phyloP scores from a whole-genome alignment of 306 rosid genomes.

The barrel medic (Medicago truncatula) region MtrunA17r5.0-ANR NC_053045.1:53887001-53887500 shows the following conservation, averaged over 20 bases:
- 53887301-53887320: slow-evolving; percentile 44
- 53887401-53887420: too few relatives aligned
- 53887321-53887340: not conserved
- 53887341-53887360: too few relatives aligned
- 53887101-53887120: slow-evolving; percentile 43
- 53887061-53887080: slow-evolving; percentile 62
- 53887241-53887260: too few relatives aligned
- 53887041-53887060: slow-evolving; percentile 48
- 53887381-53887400: too few relatives aligned
- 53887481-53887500: too few relatives aligned
- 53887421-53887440: too few relatives aligned
- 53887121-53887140: slow-evolving; percentile 42
- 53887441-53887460: too few relatives aligned
- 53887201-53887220: too few relatives aligned
- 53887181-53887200: not conserved
- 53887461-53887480: too few relatives aligned
- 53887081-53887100: slow-evolving; percentile 58
- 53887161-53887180: not conserved
- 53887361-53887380: too few relatives aligned
- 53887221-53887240: too few relatives aligned
- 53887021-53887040: slow-evolving; percentile 53
- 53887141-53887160: slow-evolving; percentile 24
- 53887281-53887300: not conserved
- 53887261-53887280: too few relatives aligned
- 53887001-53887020: slow-evolving; percentile 54